Percentiles rank a stretch among this genome's conserved stretches.
Conservation (phyloP, 352 stramenopile genomes). For the Globisporangium paroecandrum region DNA sequence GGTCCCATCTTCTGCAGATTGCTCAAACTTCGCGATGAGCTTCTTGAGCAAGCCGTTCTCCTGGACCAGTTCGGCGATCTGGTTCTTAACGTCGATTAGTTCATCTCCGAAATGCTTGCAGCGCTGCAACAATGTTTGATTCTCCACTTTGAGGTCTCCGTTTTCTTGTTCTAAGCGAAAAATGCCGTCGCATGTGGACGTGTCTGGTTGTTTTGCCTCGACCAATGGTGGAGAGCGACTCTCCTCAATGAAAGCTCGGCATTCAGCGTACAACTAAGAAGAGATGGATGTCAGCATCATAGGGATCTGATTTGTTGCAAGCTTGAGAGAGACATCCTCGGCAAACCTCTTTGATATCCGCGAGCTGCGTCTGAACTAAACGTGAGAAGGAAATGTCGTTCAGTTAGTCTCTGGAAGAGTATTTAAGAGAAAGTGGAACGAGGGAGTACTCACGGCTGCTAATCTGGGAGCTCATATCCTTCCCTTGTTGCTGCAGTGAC, state of each 20-base stretch:
- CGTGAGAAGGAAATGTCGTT: background rate
- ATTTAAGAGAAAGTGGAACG: background rate
- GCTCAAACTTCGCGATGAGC: constrained; percentile 34
- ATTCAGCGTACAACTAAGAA: constrained; percentile 11
- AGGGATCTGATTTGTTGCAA: background rate
- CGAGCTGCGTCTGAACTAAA: constrained; percentile 6
- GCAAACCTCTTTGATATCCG: constrained; percentile 11
- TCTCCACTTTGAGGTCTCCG: constrained; percentile 6
- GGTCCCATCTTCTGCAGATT: constrained; percentile 31
- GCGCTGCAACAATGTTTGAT: constrained; percentile 5
- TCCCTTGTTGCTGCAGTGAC: constrained; percentile 18
- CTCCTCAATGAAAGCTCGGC: constrained; percentile 9
- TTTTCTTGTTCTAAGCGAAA: constrained; percentile 2
- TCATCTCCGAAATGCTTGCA: constrained; percentile 19
- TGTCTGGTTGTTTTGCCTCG: background rate
- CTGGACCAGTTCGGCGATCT: constrained; percentile 9
- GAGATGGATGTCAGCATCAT: background rate
- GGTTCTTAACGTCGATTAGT: background rate
- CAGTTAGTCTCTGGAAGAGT: background rate
- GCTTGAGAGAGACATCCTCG: background rate
- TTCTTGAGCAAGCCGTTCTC: constrained; percentile 5
- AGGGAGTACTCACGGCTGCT: constrained; percentile 18
- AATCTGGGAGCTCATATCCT: constrained; percentile 17
- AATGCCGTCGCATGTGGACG: background rate
- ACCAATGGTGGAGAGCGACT: background rate